Base-by-base conservation (phyloP, 1,139 yeast genomes). In the Debaryomyces udenii region DNA sequence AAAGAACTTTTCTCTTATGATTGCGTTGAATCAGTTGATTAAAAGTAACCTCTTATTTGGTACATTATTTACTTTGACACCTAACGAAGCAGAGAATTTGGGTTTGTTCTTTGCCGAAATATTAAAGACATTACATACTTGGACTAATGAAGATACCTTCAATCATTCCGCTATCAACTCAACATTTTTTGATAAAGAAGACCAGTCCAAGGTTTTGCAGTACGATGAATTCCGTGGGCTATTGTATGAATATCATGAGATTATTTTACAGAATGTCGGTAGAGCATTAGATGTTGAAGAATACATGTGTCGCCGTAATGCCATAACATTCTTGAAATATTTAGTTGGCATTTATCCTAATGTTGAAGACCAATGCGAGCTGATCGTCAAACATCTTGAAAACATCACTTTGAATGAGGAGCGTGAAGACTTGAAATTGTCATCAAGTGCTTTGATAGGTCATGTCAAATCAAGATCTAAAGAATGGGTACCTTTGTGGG, bases 301-400 rank as follows among this genome's bases (percentile, higher is more conserved):
- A 44, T 91, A 90, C 56, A 86, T 88, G 81, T 82, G 88, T 3
- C 76, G 95, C 40, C 78, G 93, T 47, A 91, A 90, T 61, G 78
- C 89, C 2, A 86, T 91, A 45, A 85, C 87, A 2, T 80, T 89
- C 51, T 68, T 91, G 65, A 88, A 85, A 56, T 83, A 81, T 50
- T 65, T 85, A 45, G 64, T 86, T 24, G 74, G 77, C 1, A 74
- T 78, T 6, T 88, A 82, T 56, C 96, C 96, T 0, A 67, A 70
- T 10, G 78, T 88, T 20, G 83, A 81, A 40, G 81, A 78, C 30
- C 94, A 87, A 43, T 84, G 93, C 34, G 81, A 80, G 44, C 49
- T 58, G 9, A 60, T 88, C 6, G 64, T 75, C 4, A 67, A 64
- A 14, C 65, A 74, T 4, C 67, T 90, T 37, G 72, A 77, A 31